Base-by-base conservation (phyloP, 768 basidiomycete genomes). In the Leccinum incarnatum region DNA sequence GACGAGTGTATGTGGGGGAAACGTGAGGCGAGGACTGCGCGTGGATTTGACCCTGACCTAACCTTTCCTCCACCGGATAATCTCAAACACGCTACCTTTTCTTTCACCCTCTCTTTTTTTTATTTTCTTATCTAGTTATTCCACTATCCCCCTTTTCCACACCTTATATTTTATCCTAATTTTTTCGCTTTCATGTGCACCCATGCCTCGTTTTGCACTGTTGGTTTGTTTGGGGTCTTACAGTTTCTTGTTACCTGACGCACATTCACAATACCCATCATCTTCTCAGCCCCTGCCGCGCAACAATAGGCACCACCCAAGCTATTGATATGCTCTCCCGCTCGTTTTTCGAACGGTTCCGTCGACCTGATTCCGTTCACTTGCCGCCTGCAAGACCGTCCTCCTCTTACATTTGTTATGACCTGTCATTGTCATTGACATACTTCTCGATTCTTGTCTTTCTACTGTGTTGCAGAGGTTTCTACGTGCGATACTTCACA, bases 71-170 rank as follows among this genome's bases (percentile, higher is more conserved):
- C 42, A 60, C 52, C 48, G 68, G 67, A 71, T 68, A 49, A 51
- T 62, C 53, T 67, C 60, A 56, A 27, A 51, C 51, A 62, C 62
- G 53, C 61, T 65, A 58, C 54, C 37, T 60, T 59, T 58, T 55
- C 54, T 68, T 69, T 67, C 42, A 19, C 11, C 11, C n/a, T 42
- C 42, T 51, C 36, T 59, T 55, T 56, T 69, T 67, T 62, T 72
- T 71, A 72, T 70, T 71, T 45, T 47, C 57, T 59, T 68, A 71
- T 70, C 70, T 71, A 71, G 66, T 62, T 61, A 62, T 64, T 71
- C 37, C 58, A 58, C 55, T 36, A 58, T 69, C 25, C 68, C 51
- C 27, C 53, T 67, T 61, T 58, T 51, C 64, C 54, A 54, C 58
- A 58, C 45, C 49, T 62, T 64, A 62, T 66, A 70, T 54, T 65